Evolutionary conservation across 768 basidiomycete genomes (phyloP).

Genomic region (Pisolithus marmoratus): DNA sequence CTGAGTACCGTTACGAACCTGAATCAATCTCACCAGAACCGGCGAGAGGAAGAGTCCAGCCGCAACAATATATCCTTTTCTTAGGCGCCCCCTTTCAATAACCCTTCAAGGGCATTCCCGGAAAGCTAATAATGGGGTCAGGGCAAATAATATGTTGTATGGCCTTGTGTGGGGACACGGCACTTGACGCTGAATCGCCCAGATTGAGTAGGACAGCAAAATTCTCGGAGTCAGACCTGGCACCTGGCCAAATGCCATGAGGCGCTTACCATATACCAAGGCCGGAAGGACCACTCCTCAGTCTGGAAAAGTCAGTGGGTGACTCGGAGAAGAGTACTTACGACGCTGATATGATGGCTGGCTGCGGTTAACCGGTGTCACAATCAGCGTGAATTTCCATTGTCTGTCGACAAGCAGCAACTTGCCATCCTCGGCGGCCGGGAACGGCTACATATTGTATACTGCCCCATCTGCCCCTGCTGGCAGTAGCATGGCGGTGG

Average conservation of each 20-base stretch:
- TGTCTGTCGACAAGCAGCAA: neutral
- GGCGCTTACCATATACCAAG: neutral
- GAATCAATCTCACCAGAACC: no score
- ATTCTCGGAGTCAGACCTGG: neutral
- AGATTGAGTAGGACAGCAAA: neutral
- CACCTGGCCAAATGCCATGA: neutral
- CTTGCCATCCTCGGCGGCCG: conserved; percentile 8
- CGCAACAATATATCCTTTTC: conserved; percentile 1
- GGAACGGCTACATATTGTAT: neutral
- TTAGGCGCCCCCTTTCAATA: neutral
- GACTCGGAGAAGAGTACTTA: no score
- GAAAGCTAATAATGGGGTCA: neutral
- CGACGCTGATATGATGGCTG: no score
- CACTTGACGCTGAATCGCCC: conserved; percentile 3
- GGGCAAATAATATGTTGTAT: no score
- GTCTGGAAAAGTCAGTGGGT: no score
- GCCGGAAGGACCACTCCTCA: neutral
- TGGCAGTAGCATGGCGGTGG: neutral
- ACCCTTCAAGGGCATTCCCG: neutral
- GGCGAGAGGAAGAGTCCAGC: neutral
- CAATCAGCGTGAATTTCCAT: neutral
- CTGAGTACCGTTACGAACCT: no score
- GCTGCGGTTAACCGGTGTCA: neutral
- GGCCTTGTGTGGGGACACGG: neutral
- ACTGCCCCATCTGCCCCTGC: no score